Conservation (phyloP, 179 eudicot species). For the Silene vulgaris region DNA sequence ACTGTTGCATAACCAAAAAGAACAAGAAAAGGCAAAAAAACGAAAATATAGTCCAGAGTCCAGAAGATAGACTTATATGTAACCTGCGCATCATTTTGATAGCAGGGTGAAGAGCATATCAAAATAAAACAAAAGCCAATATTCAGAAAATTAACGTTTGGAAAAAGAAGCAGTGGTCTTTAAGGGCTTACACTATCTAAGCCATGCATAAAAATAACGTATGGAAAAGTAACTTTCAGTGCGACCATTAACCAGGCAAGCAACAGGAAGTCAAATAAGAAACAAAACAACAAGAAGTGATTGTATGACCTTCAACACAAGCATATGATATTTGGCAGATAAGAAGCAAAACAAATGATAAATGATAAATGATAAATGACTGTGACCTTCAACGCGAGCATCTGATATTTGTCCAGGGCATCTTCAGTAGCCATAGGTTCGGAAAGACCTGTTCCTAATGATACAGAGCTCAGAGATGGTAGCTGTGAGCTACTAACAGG, state of each 20-base stretch:
- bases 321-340: constrained; percentile 59
- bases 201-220: not conserved
- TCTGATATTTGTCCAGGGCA: constrained; percentile 79
- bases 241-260: not conserved
- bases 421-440: constrained; percentile 84
- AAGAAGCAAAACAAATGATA: too few species aligned
- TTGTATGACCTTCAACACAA: constrained; percentile 64
- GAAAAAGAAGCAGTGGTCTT: not conserved
- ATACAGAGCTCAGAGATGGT: constrained; percentile 36
- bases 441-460: constrained; percentile 36
- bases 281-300: not conserved
- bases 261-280: not conserved
- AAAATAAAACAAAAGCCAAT: not conserved
- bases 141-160: not conserved
- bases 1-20: not conserved
- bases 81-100: not conserved
- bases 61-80: not conserved
- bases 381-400: constrained; percentile 68
- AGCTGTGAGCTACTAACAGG: constrained; percentile 46
- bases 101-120: not conserved
- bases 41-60: not conserved
- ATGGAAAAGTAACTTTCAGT: not conserved
- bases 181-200: not conserved
- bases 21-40: not conserved
- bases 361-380: not conserved